These are phyloP conservation scores for Diaporthe batatas DNA, from an alignment of 2,329 filamentous ascomycete genomes.

Conservation along the genomic window DNA sequence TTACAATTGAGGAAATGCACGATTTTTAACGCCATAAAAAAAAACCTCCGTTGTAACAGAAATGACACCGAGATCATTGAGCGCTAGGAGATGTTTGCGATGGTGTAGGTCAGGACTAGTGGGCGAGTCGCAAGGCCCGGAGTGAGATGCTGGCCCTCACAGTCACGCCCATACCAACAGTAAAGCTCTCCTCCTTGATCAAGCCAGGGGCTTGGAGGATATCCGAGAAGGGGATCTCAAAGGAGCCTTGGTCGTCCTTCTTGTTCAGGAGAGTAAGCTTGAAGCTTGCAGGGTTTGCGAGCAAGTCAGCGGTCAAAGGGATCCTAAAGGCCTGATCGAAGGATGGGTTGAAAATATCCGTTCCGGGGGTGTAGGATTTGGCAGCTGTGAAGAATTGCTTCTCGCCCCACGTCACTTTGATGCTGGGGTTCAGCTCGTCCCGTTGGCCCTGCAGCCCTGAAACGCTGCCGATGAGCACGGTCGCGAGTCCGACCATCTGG, in stretches of 20 bases:
- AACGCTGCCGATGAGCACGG: slow-evolving; percentile 58
- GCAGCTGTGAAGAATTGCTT: slow-evolving; percentile 57
- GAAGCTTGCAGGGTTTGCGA: slow-evolving; percentile 49
- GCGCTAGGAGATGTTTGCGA: background rate
- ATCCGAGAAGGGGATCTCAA: slow-evolving; percentile 54
- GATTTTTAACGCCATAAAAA: background rate
- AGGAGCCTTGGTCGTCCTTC: slow-evolving; percentile 50
- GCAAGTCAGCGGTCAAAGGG: slow-evolving; percentile 52
- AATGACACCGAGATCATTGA: background rate
- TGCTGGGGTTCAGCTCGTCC: slow-evolving; percentile 59
- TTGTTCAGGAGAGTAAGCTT: slow-evolving; percentile 53
- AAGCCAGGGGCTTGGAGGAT: slow-evolving; percentile 51
- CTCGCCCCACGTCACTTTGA: slow-evolving; percentile 58
- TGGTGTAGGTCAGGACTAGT: background rate
- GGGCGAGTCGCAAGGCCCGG: slow-evolving; percentile 47
- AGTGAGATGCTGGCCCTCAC: slow-evolving; percentile 54
- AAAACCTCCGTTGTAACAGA: background rate
- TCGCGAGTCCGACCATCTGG: slow-evolving; percentile 56
- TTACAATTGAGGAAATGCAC: background rate
- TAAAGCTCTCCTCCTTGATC: slow-evolving; percentile 51
- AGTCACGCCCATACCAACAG: slow-evolving; percentile 52
- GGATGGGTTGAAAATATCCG: slow-evolving; percentile 62
- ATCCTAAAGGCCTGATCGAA: slow-evolving; percentile 61
- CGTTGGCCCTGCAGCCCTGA: slow-evolving; percentile 57
- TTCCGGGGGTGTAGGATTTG: slow-evolving; percentile 59